A percentile compares a stretch with the other conserved stretches of the same genome.
These are phyloP conservation scores for Clarireedia homoeocarpa DNA, from an alignment of 2,329 filamentous ascomycete genomes.

Conservation along the genomic window DNA sequence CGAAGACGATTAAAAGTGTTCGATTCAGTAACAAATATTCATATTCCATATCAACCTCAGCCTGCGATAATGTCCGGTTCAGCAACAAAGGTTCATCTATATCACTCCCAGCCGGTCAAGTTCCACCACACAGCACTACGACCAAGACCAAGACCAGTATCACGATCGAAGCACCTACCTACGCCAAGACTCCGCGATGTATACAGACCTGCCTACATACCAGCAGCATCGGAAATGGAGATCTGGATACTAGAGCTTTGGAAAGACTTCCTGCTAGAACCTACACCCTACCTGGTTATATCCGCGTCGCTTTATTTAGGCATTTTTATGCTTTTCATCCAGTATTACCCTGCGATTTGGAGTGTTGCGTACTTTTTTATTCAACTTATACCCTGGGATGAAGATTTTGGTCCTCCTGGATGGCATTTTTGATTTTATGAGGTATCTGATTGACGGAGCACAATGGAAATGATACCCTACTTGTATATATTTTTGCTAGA, in stretches of 20 bases:
- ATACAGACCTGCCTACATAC: not conserved
- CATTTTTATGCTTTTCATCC: conserved; percentile 16
- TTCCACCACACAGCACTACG: not conserved
- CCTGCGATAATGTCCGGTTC: not conserved
- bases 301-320: conserved; percentile 19
- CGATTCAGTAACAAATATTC: not conserved
- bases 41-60: not conserved
- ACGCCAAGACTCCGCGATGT: conserved; percentile 5
- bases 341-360: conserved; percentile 18
- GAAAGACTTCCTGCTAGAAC: conserved; percentile 23
- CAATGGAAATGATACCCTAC: conserved; percentile 12
- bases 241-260: conserved; percentile 20
- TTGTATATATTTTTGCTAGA: conserved; percentile 10
- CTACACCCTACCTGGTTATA: conserved; percentile 22
- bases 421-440: conserved; percentile 3
- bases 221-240: conserved; percentile 17
- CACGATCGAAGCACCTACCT: not conserved
- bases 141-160: not conserved
- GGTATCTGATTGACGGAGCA: not conserved
- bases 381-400: conserved; percentile 22
- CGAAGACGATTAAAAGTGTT: not conserved
- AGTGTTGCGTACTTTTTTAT: conserved; percentile 15
- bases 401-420: conserved; percentile 11
- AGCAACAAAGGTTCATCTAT: too few species aligned
- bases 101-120: not conserved